phyloP scores from a whole-genome alignment of 1,284 basidiomycete species.

The Kwoniella shivajii region DNA sequence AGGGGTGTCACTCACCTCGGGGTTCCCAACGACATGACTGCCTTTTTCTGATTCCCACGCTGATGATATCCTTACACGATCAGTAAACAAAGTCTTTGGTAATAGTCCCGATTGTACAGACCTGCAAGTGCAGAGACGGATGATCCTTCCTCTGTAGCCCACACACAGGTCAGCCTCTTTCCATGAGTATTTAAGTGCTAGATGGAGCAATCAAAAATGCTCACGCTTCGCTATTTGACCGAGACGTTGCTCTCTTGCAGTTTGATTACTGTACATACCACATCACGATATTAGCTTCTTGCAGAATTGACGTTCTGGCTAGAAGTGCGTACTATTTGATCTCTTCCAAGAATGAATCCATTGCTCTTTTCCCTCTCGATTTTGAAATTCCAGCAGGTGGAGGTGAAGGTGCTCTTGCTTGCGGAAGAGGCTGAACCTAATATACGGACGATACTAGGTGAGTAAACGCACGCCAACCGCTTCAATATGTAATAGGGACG shows the following conservation, averaged over 20 bases:
- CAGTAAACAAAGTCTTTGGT: conserved; percentile 11
- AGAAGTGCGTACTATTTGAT: conserved; percentile 71
- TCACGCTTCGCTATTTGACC: conserved; percentile 66
- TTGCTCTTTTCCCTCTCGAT: conserved; percentile 82
- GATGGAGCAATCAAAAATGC: background rate
- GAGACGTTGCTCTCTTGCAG: conserved; percentile 79
- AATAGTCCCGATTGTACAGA: conserved; percentile 43
- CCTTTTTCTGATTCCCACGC: conserved; percentile 31
- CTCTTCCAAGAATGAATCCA: conserved; percentile 90
- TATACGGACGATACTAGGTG: background rate
- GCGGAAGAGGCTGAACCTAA: conserved; percentile 3
- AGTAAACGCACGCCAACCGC: background rate
- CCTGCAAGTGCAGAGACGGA: conserved; percentile 86
- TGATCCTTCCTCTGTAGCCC: conserved; percentile 55
- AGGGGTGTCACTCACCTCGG: conserved; percentile 30
- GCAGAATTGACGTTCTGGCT: background rate
- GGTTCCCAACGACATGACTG: conserved; percentile 22
- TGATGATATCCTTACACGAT: conserved; percentile 17
- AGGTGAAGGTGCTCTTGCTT: conserved; percentile 45
- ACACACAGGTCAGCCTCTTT: background rate
- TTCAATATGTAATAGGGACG: too few relatives aligned
- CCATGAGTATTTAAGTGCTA: background rate
- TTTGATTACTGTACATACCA: conserved; percentile 71
- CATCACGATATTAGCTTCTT: background rate
- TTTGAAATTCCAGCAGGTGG: conserved; percentile 58